Base-by-base conservation (phyloP, 768 basidiomycete genomes). In the Hericium alpestre region DNA sequence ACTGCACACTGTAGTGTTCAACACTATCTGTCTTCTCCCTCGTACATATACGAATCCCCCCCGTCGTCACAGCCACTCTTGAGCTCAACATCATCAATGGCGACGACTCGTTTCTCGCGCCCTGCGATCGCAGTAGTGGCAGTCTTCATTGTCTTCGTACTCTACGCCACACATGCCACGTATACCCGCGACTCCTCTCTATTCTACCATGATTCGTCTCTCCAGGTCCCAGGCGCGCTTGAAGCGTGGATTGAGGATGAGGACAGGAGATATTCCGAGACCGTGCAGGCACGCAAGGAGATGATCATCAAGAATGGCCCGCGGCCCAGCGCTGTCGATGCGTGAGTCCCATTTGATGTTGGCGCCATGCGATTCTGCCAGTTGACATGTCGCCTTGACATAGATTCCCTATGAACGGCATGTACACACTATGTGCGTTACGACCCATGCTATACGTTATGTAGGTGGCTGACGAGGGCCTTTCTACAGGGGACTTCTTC, bases 401-500 rank as follows among this genome's bases (percentile, higher is more conserved):
- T 15, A 46, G 43, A 10, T 46, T 46, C 43, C 43, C 43, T n/a
- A 20, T 9, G 43, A n/a, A 46, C 20, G 43, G 43, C 43, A 46
- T 46, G 43, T 46, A 46, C 43, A 46, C 43, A n/a, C 43, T 46
- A 20, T 46, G 43, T 46, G 16, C n/a, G 43, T n/a, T 13, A 32
- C 9, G 32, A 46, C 11, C 6, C 12, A 20, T 46, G 6, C 43
- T 20, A n/a, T n/a, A 20, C 12, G 16, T 7, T 18, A 18, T n/a
- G 43, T 20, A 46, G 8, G 43, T 46, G 16, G n/a, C n/a, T 20
- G 16, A n/a, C 20, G 5, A 9, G 15, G n/a, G 6, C 8, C n/a
- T 5, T 13, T 32, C 13, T 53, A 18, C 51, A 74, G 72, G 75
- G 75, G 78, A 77, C 60, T 78, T 78, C 57, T 77, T 77, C 53